Conservation (phyloP, 768 basidiomycete species). For the Xanthoconium purpureum region DNA sequence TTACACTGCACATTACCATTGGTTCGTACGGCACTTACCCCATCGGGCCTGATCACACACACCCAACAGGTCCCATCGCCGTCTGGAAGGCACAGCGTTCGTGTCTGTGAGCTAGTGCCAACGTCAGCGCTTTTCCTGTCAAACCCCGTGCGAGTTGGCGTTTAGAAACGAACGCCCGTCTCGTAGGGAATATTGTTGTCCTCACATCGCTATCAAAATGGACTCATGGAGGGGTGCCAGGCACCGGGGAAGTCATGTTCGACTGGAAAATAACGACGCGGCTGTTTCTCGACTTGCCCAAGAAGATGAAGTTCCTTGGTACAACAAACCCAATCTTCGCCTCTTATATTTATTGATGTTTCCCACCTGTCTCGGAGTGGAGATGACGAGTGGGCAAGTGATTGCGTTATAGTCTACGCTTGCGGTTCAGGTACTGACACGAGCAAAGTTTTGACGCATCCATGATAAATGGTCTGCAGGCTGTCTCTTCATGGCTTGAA, state of each 20-base stretch:
- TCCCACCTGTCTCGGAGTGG: slow-evolving; percentile 32
- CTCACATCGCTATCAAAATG: not conserved
- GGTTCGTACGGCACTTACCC: too few relatives aligned
- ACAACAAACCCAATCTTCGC: slow-evolving; percentile 55
- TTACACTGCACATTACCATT: too few relatives aligned
- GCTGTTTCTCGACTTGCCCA: slow-evolving; percentile 11
- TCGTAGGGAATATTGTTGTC: too few relatives aligned
- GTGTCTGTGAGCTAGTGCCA: not conserved
- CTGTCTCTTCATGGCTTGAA: slow-evolving; percentile 52
- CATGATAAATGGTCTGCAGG: slow-evolving; percentile 64
- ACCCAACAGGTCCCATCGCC: not conserved
- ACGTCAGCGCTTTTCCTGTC: too few relatives aligned
- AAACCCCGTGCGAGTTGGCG: too few relatives aligned
- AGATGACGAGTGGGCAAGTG: slow-evolving; percentile 11
- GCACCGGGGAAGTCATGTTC: not conserved
- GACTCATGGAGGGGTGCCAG: not conserved
- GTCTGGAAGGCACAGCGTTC: not conserved
- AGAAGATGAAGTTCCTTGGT: slow-evolving; percentile 57
- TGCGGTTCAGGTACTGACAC: not conserved
- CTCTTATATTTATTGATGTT: slow-evolving; percentile 53
- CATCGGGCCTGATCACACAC: too few relatives aligned
- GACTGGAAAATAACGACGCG: not conserved
- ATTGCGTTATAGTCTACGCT: not conserved
- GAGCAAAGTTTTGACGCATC: slow-evolving; percentile 35
- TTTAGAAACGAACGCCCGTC: too few relatives aligned